Evolutionary conservation across 257 asterid genomes (phyloP).

Genomic region (Nicotiana undulata): DNA sequence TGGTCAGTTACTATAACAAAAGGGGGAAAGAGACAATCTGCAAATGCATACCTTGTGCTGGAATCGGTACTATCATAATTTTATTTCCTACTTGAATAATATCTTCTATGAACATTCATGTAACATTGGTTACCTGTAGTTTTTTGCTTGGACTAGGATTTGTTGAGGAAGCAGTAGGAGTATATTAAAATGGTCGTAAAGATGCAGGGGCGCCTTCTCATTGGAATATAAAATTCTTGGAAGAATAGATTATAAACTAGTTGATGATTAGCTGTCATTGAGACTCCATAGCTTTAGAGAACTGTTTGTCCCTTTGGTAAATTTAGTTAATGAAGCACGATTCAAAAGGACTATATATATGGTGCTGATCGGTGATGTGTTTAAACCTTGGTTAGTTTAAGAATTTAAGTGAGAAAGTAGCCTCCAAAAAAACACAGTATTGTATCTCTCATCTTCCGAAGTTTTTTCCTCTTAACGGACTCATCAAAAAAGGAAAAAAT

Average conservation of each 20-base stretch:
- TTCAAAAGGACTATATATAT: neutral
- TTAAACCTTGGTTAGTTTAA: neutral
- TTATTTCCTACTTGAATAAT: neutral
- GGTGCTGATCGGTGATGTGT: neutral
- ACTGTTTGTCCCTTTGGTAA: neutral
- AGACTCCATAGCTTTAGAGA: neutral
- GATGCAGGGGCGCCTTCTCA: neutral
- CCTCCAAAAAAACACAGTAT: neutral
- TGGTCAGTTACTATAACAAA: conserved; percentile 73
- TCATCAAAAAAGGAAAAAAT: neutral
- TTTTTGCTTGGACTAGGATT: neutral
- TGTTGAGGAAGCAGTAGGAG: neutral
- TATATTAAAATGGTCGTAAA: neutral
- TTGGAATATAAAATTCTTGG: neutral
- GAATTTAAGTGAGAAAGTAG: neutral
- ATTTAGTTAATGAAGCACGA: neutral
- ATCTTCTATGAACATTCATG: neutral
- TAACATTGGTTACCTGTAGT: neutral
- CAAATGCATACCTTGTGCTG: conserved; percentile 93
- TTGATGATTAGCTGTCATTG: too few species aligned
- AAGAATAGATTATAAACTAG: neutral
- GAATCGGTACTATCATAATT: conserved; percentile 47
- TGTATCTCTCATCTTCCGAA: neutral
- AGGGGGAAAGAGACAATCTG: conserved; percentile 81
- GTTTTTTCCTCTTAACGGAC: neutral